Conservation (phyloP, 2,329 filamentous ascomycete genomes). For the Coniella vitis region DNA sequence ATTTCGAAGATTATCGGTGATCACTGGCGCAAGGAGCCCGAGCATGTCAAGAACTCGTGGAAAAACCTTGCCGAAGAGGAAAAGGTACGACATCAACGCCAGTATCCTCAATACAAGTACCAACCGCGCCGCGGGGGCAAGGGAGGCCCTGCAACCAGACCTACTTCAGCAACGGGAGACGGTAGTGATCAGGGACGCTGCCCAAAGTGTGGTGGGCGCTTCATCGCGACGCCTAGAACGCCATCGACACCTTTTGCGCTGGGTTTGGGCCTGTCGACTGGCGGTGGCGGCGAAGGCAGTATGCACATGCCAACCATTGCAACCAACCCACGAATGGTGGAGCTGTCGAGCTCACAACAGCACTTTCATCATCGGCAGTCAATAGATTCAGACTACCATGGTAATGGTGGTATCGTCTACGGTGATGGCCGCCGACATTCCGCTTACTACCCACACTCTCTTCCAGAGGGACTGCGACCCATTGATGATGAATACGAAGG, state of each 20-base stretch:
- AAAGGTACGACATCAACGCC: slow-evolving; percentile 78
- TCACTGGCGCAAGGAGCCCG: slow-evolving; percentile 75
- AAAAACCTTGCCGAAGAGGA: slow-evolving; percentile 87
- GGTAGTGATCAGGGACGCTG: slow-evolving; percentile 53
- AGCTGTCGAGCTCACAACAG: slow-evolving; percentile 19
- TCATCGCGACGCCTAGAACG: slow-evolving; percentile 55
- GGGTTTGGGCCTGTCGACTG: slow-evolving; percentile 26
- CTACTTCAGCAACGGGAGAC: slow-evolving; percentile 22
- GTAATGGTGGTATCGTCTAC: neutral
- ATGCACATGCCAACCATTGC: slow-evolving; percentile 19
- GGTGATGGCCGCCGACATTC: slow-evolving; percentile 19
- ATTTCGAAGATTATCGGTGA: slow-evolving; percentile 96
- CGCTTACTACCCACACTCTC: slow-evolving; percentile 8
- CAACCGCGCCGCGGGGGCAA: slow-evolving; percentile 66
- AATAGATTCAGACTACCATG: slow-evolving; percentile 21
- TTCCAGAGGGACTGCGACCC: slow-evolving; percentile 8
- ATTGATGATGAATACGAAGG: slow-evolving; percentile 13
- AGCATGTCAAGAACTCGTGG: slow-evolving; percentile 76
- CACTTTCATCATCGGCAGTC: slow-evolving; percentile 25
- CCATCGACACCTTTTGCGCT: slow-evolving; percentile 40
- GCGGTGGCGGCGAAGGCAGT: slow-evolving; percentile 12
- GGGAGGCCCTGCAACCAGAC: slow-evolving; percentile 20
- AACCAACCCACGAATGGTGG: slow-evolving; percentile 23
- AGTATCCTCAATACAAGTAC: slow-evolving; percentile 92
- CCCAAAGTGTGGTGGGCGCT: slow-evolving; percentile 64